A percentile compares a stretch with the other conserved stretches of the same genome.
These are phyloP conservation scores for Epichloe gansuensis DNA, from an alignment of 2,329 filamentous ascomycete species.

Conservation along the genomic window DNA sequence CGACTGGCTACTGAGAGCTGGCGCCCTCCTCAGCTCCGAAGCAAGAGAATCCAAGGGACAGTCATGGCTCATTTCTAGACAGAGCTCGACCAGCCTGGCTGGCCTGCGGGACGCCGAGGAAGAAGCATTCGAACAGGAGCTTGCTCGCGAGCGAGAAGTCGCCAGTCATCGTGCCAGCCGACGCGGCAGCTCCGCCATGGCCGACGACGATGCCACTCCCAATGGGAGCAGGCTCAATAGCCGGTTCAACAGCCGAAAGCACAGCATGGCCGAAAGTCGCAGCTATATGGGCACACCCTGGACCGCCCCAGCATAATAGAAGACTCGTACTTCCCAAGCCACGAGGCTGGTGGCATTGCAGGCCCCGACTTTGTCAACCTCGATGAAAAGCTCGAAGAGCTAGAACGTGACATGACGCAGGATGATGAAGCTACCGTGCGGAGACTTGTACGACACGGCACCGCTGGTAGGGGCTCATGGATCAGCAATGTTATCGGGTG, in stretches of 20 bases:
- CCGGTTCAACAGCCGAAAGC: slow-evolving; percentile 32
- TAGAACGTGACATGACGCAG: slow-evolving; percentile 36
- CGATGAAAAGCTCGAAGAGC: slow-evolving; percentile 45
- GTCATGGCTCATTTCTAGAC: slow-evolving; percentile 53
- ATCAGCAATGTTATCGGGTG: slow-evolving; percentile 46
- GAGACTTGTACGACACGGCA: slow-evolving; percentile 41
- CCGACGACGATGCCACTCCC: slow-evolving; percentile 25
- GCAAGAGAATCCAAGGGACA: slow-evolving; percentile 57
- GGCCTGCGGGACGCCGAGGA: slow-evolving; percentile 40
- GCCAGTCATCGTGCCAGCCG: slow-evolving; percentile 36
- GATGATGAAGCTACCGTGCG: slow-evolving; percentile 49
- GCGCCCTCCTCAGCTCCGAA: slow-evolving; percentile 48
- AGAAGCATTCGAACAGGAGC: slow-evolving; percentile 38
- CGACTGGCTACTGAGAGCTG: slow-evolving; percentile 54
- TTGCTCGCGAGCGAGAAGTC: slow-evolving; percentile 37
- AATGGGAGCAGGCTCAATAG: slow-evolving; percentile 36
- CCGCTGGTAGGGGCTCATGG: slow-evolving; percentile 43
- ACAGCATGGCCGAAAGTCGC: slow-evolving; percentile 21
- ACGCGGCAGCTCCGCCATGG: slow-evolving; percentile 30
- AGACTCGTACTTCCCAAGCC: slow-evolving; percentile 31
- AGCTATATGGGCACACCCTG: slow-evolving; percentile 31
- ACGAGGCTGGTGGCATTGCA: slow-evolving; percentile 26
- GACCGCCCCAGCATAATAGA: slow-evolving; percentile 24
- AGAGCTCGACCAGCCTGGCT: slow-evolving; percentile 50
- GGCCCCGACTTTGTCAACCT: slow-evolving; percentile 53